Base-by-base conservation (phyloP, 495 filamentous ascomycete species). In the Hamigera avellanea region DNA sequence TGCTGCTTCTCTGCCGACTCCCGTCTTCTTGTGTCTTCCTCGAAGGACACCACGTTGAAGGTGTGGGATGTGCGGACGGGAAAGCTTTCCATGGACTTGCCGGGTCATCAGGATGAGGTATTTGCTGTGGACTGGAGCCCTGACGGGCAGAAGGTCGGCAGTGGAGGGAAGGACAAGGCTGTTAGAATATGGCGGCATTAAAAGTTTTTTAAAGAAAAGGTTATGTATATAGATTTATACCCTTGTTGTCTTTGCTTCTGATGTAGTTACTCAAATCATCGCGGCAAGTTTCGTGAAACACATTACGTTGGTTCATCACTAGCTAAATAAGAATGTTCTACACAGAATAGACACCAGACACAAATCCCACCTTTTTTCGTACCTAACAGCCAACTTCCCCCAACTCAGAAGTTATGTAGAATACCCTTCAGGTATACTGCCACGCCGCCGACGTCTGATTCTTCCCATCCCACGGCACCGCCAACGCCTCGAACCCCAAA, bases 11-110 rank as follows among this genome's bases (percentile, higher is more conserved):
- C 81, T 7, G 79, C 93, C 10, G 93, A 99, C 54, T 87, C 81
- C 14, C 66, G 86, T 10, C 62, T 94, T 16, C 62, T 95, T 7
- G 86, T 93, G 1, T 93, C 82, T 18, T 78, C 71, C 3, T 83
- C 77, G 47, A 94, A 93, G 59, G 93, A 99, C 50, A 93, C 84
- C 6, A 99, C 93, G 1, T 57, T 96, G 19, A 98, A 98, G 56
- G 79, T 89, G 3, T 95, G 89, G 86, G 84, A 93, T 53, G 78
- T 91, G 34, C 69, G 80, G 32, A 87, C 75, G 0, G 84, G 82
- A 9, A 95, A 89, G 51, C 57, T 96, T 37, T 71, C 75, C 41
- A 80, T 72, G 49, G 87, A 99, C 70, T 69, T 99, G 17, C 87
- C 88, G 0, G 93, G 91, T 3, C 93, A 99, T 59, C 72, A 85